These are phyloP conservation scores for Amanita molliuscula DNA, from an alignment of 768 basidiomycete species.

Conservation along the genomic window DNA sequence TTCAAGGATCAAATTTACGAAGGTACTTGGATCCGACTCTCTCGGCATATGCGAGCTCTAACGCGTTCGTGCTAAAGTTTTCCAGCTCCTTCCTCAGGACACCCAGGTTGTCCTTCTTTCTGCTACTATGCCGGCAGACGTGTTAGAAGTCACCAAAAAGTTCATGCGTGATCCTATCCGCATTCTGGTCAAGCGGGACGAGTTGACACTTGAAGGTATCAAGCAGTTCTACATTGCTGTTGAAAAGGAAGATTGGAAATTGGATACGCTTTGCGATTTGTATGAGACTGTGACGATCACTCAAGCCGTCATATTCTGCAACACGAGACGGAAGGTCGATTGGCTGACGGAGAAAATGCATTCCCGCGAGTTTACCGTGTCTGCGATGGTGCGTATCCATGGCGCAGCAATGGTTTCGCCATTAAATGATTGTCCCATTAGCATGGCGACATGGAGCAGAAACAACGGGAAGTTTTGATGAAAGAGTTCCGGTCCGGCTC, in stretches of 20 bases:
- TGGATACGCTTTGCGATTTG: conserved; percentile 97
- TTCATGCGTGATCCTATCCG: conserved; percentile 98
- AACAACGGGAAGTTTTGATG: conserved; percentile 95
- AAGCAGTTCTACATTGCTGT: conserved; percentile 99
- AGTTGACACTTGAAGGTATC: conserved; percentile 98
- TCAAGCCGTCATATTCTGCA: conserved; percentile 99
- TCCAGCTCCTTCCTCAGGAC: conserved; percentile 93
- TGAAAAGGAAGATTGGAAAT: conserved; percentile 99
- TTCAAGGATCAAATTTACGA: conserved; percentile 99
- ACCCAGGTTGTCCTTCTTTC: conserved; percentile 96
- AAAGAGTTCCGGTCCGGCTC: conserved; percentile 99
- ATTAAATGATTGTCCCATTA: conserved; percentile 21
- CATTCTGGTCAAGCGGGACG: conserved; percentile 97
- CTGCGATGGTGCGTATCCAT: conserved; percentile 69
- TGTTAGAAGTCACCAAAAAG: conserved; percentile 97
- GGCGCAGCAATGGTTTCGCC: conserved; percentile 3
- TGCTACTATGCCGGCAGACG: conserved; percentile 95
- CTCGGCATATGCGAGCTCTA: background rate
- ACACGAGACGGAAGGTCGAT: conserved; percentile 97
- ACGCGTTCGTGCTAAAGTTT: conserved; percentile 36
- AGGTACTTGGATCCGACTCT: conserved; percentile 17
- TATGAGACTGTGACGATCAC: conserved; percentile 99
- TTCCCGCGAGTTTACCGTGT: conserved; percentile 92
- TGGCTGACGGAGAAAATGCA: conserved; percentile 99
- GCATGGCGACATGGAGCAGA: conserved; percentile 99